phyloP scores from a whole-genome alignment of 2,329 filamentous ascomycete species.

The Monilinia laxa region DNA sequence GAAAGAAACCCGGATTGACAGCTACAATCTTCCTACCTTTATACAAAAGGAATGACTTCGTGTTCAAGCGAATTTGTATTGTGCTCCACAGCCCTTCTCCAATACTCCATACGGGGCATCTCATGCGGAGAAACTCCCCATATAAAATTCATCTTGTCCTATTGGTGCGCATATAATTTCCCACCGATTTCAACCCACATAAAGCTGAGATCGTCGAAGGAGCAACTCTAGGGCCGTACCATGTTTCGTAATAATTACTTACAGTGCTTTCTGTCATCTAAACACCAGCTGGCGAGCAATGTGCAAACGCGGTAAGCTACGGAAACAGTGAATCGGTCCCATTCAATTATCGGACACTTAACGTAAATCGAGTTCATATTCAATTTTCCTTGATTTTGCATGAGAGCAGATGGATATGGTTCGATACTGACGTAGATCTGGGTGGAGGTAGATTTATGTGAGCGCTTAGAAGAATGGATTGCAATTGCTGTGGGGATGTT shows the following conservation, averaged over 20 bases:
- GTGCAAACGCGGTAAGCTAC: background rate
- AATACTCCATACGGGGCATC: background rate
- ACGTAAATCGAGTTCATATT: background rate
- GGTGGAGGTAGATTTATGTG: background rate
- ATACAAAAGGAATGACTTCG: background rate
- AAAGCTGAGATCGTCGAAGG: slow-evolving; percentile 5
- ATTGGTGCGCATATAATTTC: slow-evolving; percentile 18
- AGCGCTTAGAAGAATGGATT: background rate
- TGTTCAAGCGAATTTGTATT: background rate
- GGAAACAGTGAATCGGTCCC: background rate
- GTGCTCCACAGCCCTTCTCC: background rate
- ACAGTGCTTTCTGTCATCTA: slow-evolving; percentile 1
- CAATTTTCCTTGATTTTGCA: background rate
- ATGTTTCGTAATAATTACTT: background rate
- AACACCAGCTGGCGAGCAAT: background rate
- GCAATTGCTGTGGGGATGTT: slow-evolving; percentile 1
- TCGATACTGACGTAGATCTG: slow-evolving; percentile 1
- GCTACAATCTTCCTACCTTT: background rate
- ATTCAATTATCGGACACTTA: background rate
- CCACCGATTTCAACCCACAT: background rate
- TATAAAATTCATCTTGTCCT: background rate
- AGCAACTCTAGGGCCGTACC: background rate
- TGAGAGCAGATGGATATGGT: slow-evolving; percentile 6
- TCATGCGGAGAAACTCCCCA: background rate
- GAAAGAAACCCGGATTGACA: background rate